Evolutionary conservation across 192 early-diverging fungal species (phyloP), one percentile per base, ranked within the genome.

Genomic region (Rhizophagus sp.): DNA sequence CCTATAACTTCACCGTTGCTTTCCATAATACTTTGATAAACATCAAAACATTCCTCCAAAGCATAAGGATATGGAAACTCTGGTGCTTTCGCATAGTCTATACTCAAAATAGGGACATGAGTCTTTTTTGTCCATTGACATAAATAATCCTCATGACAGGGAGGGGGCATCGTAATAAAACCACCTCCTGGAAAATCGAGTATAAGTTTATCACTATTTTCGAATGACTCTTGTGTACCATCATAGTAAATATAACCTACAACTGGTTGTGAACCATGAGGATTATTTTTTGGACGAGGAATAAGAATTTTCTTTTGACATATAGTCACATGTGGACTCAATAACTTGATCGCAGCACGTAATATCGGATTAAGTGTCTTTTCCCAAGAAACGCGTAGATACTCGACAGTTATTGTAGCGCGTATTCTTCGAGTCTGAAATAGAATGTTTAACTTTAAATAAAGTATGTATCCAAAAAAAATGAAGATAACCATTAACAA

Each of bases 1-100:
- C 97, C 97, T 57, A 99, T 87, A 34, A 87, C 88, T 15, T 82
- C 88, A 34, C 96, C 97, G 73, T 92, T 93, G 64, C 90, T 92
- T 76, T 93, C 91, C 1, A 93, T 84, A 33, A 99, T 88, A 41
- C 83, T 73, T 15, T 85, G 81, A 85, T 97, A 99, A 19, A 94
- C 89, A 79, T 96, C 96, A 85, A 95, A 97, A 81, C 95, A 96
- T 81, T 99, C 95, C 73, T 97, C 92, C 27, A 97, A 82, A 0
- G 92, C 95, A 68, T 89, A 94, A 1, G 97, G 97, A 80, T 95
- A 99, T n/a, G 97, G 97, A 70, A 90, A 90, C 84, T 98, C 97
- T 49, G 96, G 97, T 9, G 96, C 95, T 83, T 99, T 99, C 70
- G 93, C 95, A 75, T 99, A 99, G 79, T 99, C 91, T 63, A 99